Base-by-base conservation (phyloP, 768 basidiomycete species). In the Russula griseocarnosa region DNA sequence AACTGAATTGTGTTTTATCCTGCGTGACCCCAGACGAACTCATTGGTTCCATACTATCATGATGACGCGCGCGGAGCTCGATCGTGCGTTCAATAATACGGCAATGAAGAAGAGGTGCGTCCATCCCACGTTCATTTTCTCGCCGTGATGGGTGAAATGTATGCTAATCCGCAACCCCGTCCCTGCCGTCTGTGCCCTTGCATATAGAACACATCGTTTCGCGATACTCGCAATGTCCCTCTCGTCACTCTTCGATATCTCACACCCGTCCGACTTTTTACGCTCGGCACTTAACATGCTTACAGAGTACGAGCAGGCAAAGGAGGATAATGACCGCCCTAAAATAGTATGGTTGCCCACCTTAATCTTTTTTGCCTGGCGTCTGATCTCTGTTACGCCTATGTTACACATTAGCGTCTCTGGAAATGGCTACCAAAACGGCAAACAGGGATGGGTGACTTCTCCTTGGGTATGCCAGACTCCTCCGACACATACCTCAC, bases 11-110 rank as follows among this genome's bases (percentile, higher is more conserved):
- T 44, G 46, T 3, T 50, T 14, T 13, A n/a, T 28, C n/a, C 1
- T 24, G 6, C 7, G 13, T 20, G 28, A 40, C 16, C 38, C 49
- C 71, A 93, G 92, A 58, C 86, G 85, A 60, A 86, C 85, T 66
- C 87, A 92, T 71, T 93, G 92, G 92, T 91, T 91, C 70, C 89
- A 92, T 72, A 94, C 93, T 14, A 86, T 94, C 68, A 81, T 90
- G 71, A 83, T 94, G 70, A 85, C 87, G 60, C 83, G 83, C 54
- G 70, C 77, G 20, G 93, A 93, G 59, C 82, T 94, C 4, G 87
- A 90, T 62, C 83, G 79, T 55, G 83, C 83, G 60, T 94, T 94
- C 73, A 85, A 79, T 69, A 91, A 89, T 71, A 73, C 74, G 8
- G 83, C 82, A 22, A 92, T 92, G 86, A 87, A 83, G 79, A 90